Conservation (phyloP, 345 rosid species). For the Populus simonii region DNA sequence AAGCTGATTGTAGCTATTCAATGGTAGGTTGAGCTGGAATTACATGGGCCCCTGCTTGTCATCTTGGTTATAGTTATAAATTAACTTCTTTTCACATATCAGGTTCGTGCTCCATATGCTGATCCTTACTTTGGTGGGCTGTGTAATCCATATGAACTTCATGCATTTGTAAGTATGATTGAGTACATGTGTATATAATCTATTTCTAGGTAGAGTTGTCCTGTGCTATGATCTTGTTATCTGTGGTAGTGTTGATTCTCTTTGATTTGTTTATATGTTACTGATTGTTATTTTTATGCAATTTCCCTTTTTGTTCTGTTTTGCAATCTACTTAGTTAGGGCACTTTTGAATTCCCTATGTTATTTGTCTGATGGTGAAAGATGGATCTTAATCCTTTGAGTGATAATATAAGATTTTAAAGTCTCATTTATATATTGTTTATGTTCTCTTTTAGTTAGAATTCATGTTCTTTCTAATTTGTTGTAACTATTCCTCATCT, state of each 20-base stretch:
- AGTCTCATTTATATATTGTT: neutral
- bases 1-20: slow-evolving; percentile 24
- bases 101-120: slow-evolving; percentile 27
- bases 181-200: neutral
- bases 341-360: neutral
- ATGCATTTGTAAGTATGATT: slow-evolving; percentile 39
- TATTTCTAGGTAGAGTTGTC: neutral
- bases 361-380: neutral
- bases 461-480: neutral
- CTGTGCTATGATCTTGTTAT: neutral
- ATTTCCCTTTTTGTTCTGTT: neutral
- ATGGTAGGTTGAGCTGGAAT: slow-evolving; percentile 23
- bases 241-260: neutral
- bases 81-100: slow-evolving; percentile 17
- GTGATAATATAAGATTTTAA: neutral
- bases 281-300: neutral
- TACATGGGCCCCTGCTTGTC: slow-evolving; percentile 1
- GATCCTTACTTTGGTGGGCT: slow-evolving; percentile 39
- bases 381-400: neutral
- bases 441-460: neutral
- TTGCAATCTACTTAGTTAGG: neutral
- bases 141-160: slow-evolving; percentile 41
- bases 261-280: neutral
- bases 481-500: neutral
- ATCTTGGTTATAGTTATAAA: neutral